Base-by-base conservation (phyloP, 2,329 filamentous ascomycete species). In the Nemania sp. region DNA sequence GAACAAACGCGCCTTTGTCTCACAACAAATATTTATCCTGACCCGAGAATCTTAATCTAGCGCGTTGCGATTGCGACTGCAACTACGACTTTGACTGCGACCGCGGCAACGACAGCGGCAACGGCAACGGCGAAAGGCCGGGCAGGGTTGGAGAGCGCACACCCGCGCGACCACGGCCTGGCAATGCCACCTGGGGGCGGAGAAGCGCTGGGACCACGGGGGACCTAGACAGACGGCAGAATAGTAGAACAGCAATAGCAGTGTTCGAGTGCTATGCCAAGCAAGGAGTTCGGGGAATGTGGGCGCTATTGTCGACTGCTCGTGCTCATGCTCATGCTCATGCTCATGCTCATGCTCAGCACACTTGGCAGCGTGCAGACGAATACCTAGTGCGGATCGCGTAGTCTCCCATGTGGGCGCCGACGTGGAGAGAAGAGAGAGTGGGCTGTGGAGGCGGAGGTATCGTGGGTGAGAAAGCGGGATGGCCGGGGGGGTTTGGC, bases 261-360 rank as follows among this genome's bases (percentile, higher is more conserved):
- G 14, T 8, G 14, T 36, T 3, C 15, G 33, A 57, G 59, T 47
- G 46, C 52, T 53, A 59, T 19, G 53, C 57, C 54, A 47, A 58
- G 61, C 59, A 58, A 57, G 42, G 58, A 52, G 57, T 61, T 61
- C 55, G 42, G 43, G 28, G 36, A 42, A 14, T 57, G 57, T 54
- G 57, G 58, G 52, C 50, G 49, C 54, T 41, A 45, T 56, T 60
- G 55, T 47, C 28, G n/a, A 59, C 57, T 47, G 34, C 52, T 57
- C 33, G 51, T 23, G 33, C n/a, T 22, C 54, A 42, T 19, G 20
- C 39, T 34, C 48, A 47, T 45, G 57, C n/a, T 56, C 52, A 23
- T 20, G 39, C 34, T 44, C 26, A 26, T 17, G 17, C 8, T 15
- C 2, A 36, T 36, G n/a, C n/a, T n/a, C n/a, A 36, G 33, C 14